These are phyloP conservation scores for Vairimorpha ceranae DNA, from an alignment of 371 early-diverging fungal genomes.

Conservation along the genomic window DNA sequence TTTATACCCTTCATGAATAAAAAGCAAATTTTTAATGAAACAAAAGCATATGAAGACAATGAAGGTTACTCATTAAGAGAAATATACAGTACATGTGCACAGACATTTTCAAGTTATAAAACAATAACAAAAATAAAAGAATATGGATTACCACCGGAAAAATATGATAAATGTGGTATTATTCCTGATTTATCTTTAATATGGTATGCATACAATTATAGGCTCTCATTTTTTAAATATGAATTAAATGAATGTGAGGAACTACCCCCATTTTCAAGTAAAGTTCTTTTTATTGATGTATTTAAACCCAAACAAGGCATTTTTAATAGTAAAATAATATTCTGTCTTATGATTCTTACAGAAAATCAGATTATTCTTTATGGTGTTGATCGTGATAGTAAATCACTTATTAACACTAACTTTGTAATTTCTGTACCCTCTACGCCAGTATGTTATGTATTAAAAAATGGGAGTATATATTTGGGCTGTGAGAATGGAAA, in stretches of 20 bases:
- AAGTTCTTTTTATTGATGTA: conserved; percentile 20
- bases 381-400: conserved; percentile 42
- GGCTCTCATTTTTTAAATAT: conserved; percentile 42
- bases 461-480: conserved; percentile 33
- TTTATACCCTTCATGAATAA: conserved; percentile 30
- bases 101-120: conserved; percentile 40
- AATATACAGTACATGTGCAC: conserved; percentile 29
- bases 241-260: conserved; percentile 25
- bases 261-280: conserved; percentile 17
- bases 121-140: conserved; percentile 35
- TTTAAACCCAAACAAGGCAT: conserved; percentile 44
- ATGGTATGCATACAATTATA: conserved; percentile 37
- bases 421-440: conserved; percentile 22
- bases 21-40: conserved; percentile 41
- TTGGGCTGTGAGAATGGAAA: conserved; percentile 50
- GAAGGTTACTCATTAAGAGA: conserved; percentile 8
- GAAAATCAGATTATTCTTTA: conserved; percentile 50
- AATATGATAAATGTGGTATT: conserved; percentile 36
- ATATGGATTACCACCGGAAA: conserved; percentile 18
- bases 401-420: conserved; percentile 37
- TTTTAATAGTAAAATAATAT: conserved; percentile 40
- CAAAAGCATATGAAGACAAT: conserved; percentile 30
- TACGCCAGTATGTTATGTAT: conserved; percentile 5
- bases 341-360: conserved; percentile 45
- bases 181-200: conserved; percentile 37